phyloP scores from a whole-genome alignment of 2,329 filamentous ascomycete genomes.

The Aspergillus caelatus region DNA sequence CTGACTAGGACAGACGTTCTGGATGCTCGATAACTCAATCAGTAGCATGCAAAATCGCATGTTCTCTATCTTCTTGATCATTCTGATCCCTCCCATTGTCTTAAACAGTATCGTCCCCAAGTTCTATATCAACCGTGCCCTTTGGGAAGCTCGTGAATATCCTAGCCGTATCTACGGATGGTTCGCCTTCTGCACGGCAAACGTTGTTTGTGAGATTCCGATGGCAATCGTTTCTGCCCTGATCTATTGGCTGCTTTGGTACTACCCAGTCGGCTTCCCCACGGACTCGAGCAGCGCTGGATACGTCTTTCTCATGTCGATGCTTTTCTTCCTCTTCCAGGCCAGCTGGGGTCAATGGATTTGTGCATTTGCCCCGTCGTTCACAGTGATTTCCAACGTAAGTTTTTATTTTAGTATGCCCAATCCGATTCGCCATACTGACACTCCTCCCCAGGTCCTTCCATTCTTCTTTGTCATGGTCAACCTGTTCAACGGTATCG shows the following conservation, averaged over 20 bases:
- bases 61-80: conserved; percentile 71
- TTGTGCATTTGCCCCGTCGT: conserved; percentile 76
- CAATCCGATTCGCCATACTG: not conserved
- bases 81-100: conserved; percentile 69
- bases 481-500: conserved; percentile 74
- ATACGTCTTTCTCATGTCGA: conserved; percentile 76
- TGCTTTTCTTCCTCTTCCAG: conserved; percentile 78
- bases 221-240: conserved; percentile 65
- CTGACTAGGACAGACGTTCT: conserved; percentile 61
- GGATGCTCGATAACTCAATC: conserved; percentile 65
- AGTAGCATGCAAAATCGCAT: conserved; percentile 75
- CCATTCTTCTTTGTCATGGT: conserved; percentile 84
- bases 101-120: conserved; percentile 77
- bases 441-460: conserved; percentile 50
- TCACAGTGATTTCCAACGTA: conserved; percentile 74
- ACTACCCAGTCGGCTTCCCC: conserved; percentile 73
- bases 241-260: conserved; percentile 76
- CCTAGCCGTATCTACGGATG: conserved; percentile 77
- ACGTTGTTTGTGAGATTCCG: conserved; percentile 73
- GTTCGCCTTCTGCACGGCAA: conserved; percentile 74
- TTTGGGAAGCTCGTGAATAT: conserved; percentile 75
- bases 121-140: conserved; percentile 71
- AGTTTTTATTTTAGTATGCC: conserved; percentile 15
- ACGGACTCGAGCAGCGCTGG: conserved; percentile 66
- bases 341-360: conserved; percentile 82